These are phyloP conservation scores for Suhomyces prunicola DNA, from an alignment of 805 yeast species.

Conservation along the genomic window DNA sequence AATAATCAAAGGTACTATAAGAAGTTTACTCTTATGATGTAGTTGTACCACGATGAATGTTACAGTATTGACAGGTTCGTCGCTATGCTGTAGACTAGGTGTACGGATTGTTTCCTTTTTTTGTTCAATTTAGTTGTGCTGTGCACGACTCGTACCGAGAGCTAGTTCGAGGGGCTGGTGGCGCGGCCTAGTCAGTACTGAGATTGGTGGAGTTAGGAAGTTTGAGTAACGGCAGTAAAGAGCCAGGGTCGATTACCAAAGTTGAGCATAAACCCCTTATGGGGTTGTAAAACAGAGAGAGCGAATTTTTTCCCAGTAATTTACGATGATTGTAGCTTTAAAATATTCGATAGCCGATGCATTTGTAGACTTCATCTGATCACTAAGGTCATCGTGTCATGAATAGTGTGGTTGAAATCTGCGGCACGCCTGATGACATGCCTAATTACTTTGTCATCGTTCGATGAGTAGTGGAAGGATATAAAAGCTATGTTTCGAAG, in stretches of 20 bases:
- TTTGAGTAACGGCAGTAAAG: background rate
- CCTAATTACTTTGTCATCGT: background rate
- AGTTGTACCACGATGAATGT: background rate
- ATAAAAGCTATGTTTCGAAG: background rate
- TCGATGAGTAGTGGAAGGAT: background rate
- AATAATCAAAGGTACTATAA: background rate
- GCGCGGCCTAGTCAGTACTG: background rate
- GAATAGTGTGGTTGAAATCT: background rate
- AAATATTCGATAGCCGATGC: background rate
- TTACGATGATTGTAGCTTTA: background rate
- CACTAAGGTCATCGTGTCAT: background rate
- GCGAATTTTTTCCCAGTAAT: background rate
- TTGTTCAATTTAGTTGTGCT: constrained; percentile 2
- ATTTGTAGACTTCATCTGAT: background rate
- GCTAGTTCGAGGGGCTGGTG: constrained; percentile 1
- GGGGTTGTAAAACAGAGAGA: background rate
- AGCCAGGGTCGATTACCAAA: background rate
- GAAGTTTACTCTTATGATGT: background rate
- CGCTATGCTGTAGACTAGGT: background rate
- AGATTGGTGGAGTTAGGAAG: background rate
- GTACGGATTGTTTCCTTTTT: constrained; percentile 6
- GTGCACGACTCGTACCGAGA: constrained; percentile 1
- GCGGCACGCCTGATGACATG: background rate
- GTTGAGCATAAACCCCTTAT: background rate
- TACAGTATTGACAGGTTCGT: background rate